Evolutionary conservation across 805 yeast species (phyloP).

Genomic region (Peterozyma toletana): DNA sequence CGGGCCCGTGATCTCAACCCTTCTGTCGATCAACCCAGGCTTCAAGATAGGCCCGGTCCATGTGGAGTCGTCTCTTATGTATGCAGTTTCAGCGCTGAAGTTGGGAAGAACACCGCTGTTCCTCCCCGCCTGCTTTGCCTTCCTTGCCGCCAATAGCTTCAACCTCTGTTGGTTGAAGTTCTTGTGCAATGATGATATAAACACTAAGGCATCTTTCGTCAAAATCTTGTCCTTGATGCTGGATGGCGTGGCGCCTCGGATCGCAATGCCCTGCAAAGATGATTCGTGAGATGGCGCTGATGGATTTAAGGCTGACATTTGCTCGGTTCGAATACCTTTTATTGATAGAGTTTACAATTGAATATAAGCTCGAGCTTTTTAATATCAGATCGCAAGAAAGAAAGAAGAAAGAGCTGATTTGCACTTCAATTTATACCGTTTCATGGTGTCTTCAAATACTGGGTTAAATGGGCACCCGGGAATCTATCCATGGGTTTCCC

Average conservation of each 20-base stretch:
- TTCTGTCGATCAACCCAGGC: constrained; percentile 61
- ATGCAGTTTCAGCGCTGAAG: constrained; percentile 56
- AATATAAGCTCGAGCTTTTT: too few species aligned
- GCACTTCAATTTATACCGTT: too few species aligned
- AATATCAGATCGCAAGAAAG: too few species aligned
- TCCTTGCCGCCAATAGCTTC: constrained; percentile 48
- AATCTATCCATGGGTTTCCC: too few species aligned
- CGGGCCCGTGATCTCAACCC: constrained; percentile 74
- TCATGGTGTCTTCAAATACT: too few species aligned
- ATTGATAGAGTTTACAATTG: too few species aligned
- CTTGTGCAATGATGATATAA: constrained; percentile 62
- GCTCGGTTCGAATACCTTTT: too few species aligned
- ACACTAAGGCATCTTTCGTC: constrained; percentile 55
- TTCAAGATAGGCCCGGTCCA: constrained; percentile 71
- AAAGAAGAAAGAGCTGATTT: too few species aligned
- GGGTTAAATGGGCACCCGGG: too few species aligned
- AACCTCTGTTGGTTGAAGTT: constrained; percentile 50
- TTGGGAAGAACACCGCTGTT: constrained; percentile 60
- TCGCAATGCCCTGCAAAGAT: constrained; percentile 40
- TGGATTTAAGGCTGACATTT: too few species aligned
- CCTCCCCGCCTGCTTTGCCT: constrained; percentile 44
- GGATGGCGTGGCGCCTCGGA: constrained; percentile 42
- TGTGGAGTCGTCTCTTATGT: constrained; percentile 55
- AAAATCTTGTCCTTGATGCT: constrained; percentile 43
- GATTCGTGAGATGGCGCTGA: too few species aligned